Percentiles rank a stretch among this genome's conserved stretches.
Evolutionary conservation across 2,329 filamentous ascomycete species (phyloP).

Genomic region (Fusarium duplospermum): DNA sequence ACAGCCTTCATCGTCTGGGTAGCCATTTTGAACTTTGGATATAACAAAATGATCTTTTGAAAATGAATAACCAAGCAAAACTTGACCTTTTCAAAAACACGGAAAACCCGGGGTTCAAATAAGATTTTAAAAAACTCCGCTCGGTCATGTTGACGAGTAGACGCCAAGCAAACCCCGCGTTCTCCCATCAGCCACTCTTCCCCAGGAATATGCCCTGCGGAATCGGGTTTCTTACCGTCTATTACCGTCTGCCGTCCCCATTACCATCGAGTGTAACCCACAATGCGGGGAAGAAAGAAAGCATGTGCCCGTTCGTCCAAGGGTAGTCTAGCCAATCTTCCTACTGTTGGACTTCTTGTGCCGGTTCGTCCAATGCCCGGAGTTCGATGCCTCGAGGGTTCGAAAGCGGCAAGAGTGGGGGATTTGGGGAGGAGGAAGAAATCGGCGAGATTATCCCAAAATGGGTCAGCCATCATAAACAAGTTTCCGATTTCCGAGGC

Average conservation of each 20-base stretch:
- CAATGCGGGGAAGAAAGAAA: background rate
- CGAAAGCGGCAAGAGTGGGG: background rate
- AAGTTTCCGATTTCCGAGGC: background rate
- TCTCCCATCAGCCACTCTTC: background rate
- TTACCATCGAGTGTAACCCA: background rate
- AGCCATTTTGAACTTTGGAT: conserved; percentile 29
- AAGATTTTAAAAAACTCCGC: background rate
- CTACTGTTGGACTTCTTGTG: background rate
- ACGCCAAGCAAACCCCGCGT: conserved; percentile 8
- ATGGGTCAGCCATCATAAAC: background rate
- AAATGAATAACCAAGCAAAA: background rate
- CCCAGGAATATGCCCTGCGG: background rate
- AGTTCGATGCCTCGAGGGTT: background rate
- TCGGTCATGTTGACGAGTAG: background rate
- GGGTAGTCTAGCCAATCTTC: too few relatives aligned
- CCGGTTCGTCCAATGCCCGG: background rate
- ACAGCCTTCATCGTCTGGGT: conserved; percentile 67
- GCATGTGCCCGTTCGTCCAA: background rate
- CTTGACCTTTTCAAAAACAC: background rate
- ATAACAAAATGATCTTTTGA: background rate
- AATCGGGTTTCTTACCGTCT: conserved; percentile 5
- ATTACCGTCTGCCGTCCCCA: background rate
- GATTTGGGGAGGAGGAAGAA: background rate
- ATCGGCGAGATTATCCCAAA: conserved; percentile 10
- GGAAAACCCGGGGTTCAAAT: background rate